phyloP scores from a whole-genome alignment of 2,329 filamentous ascomycete species.

The Piedraia hortae region DNA sequence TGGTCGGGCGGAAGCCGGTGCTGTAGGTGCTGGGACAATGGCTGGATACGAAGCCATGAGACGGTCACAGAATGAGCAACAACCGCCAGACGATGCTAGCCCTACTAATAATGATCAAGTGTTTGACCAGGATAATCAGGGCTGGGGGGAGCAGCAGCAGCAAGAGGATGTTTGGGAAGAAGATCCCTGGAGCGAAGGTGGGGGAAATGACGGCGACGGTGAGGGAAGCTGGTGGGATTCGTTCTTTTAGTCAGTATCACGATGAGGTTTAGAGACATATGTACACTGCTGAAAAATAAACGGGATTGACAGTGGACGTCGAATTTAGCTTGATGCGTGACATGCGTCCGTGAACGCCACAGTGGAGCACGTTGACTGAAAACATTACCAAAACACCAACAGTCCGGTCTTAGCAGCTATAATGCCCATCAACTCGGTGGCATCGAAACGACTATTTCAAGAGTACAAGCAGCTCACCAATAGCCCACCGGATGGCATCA shows the following conservation, averaged over 20 bases:
- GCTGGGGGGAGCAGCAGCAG: conserved; percentile 1
- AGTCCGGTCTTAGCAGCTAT: no score
- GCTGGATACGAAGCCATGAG: conserved; percentile 37
- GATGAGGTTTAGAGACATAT: conserved; percentile 1
- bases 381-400: no score
- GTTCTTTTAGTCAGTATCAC: conserved; percentile 5
- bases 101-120: conserved; percentile 8
- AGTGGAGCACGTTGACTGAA: no score
- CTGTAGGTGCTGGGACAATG: conserved; percentile 27
- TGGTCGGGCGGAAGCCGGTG: conserved; percentile 11
- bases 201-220: conserved; percentile 13
- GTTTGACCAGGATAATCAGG: conserved; percentile 3
- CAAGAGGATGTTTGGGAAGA: conserved; percentile 2
- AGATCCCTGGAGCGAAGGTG: conserved; percentile 4
- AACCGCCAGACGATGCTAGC: conserved; percentile 9
- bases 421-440: conserved; percentile 22
- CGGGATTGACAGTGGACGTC: no score
- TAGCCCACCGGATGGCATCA: conserved; percentile 92
- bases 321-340: no score
- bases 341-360: no score
- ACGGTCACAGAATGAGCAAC: conserved; percentile 16
- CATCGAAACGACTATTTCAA: conserved; percentile 59
- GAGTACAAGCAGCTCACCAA: conserved; percentile 88
- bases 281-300: no score
- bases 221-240: conserved; percentile 8